A percentile compares a stretch with the other conserved stretches of the same genome.
Evolutionary conservation across 257 asterid genomes (phyloP).

Genomic region (Nicotiana knightiana): DNA sequence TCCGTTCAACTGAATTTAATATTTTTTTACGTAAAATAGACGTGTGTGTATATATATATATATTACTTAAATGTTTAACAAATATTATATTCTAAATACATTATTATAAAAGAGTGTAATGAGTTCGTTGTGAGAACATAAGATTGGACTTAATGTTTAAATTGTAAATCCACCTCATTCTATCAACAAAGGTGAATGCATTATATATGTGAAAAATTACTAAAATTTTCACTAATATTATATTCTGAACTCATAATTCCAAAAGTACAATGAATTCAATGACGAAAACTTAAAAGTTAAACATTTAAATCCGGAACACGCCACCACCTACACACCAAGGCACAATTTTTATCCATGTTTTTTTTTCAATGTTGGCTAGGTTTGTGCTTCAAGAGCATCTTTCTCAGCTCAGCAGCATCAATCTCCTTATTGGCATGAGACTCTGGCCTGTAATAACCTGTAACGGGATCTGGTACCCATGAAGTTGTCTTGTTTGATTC

Average conservation of each 20-base stretch:
- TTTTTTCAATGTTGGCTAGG: background rate
- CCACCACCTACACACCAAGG: background rate
- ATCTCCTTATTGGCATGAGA: constrained; percentile 28
- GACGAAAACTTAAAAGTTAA: background rate
- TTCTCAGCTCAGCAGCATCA: constrained; percentile 58
- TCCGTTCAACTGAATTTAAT: too few species aligned
- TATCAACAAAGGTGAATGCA: background rate
- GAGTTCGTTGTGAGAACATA: background rate
- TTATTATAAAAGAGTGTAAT: background rate
- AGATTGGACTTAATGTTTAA: background rate
- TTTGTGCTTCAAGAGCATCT: constrained; percentile 39
- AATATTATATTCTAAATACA: background rate
- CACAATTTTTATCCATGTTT: background rate
- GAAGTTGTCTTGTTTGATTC: constrained; percentile 37
- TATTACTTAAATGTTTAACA: too few species aligned
- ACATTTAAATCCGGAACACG: background rate
- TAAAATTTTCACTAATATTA: background rate
- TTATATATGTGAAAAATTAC: background rate
- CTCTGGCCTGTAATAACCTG: constrained; percentile 84
- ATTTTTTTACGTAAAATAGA: background rate
- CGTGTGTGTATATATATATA: too few species aligned
- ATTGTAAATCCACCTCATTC: background rate
- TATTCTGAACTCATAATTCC: background rate
- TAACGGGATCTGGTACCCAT: constrained; percentile 78
- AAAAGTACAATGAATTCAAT: background rate